Conservation (phyloP, 2,329 filamentous ascomycete species). For the Dactylonectria macrodidyma region DNA sequence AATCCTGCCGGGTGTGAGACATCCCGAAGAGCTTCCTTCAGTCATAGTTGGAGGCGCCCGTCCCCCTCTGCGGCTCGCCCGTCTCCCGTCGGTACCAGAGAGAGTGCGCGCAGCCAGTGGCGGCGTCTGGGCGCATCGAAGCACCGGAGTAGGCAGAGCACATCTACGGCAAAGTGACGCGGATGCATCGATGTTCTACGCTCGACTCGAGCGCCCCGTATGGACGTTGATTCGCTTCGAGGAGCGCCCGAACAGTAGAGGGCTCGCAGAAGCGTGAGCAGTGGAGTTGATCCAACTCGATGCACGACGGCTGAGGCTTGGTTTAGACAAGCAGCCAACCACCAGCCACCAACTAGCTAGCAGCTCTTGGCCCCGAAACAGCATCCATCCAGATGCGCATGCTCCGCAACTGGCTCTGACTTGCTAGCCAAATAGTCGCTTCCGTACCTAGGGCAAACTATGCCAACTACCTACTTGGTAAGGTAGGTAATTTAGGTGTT, state of each 20-base stretch:
- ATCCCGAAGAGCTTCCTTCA: not conserved
- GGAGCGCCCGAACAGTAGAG: slow-evolving; percentile 28
- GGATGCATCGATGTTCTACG: slow-evolving; percentile 10
- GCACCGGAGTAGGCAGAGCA: not conserved
- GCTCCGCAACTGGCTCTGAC: not conserved
- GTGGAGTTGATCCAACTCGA: slow-evolving; percentile 39
- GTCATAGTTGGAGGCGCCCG: not conserved
- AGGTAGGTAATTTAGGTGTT: not conserved
- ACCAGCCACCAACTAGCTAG: slow-evolving; percentile 18
- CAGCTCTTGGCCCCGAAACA: slow-evolving; percentile 20
- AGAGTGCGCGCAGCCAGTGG: slow-evolving; percentile 4
- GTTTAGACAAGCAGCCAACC: slow-evolving; percentile 31
- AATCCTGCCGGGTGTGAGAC: slow-evolving; percentile 1
- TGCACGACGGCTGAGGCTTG: slow-evolving; percentile 35
- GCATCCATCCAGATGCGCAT: slow-evolving; percentile 4
- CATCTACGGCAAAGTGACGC: not conserved
- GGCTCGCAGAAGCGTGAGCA: slow-evolving; percentile 18
- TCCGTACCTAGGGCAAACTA: not conserved
- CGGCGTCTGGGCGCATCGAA: slow-evolving; percentile 19
- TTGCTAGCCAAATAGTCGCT: not conserved
- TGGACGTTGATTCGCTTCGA: slow-evolving; percentile 36
- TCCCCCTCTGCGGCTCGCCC: slow-evolving; percentile 6
- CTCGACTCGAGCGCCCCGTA: slow-evolving; percentile 20
- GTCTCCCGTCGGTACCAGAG: not conserved
- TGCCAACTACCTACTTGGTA: too few species aligned